These are phyloP conservation scores for Triadica sebifera DNA, from an alignment of 345 rosid species.

Conservation along the genomic window DNA sequence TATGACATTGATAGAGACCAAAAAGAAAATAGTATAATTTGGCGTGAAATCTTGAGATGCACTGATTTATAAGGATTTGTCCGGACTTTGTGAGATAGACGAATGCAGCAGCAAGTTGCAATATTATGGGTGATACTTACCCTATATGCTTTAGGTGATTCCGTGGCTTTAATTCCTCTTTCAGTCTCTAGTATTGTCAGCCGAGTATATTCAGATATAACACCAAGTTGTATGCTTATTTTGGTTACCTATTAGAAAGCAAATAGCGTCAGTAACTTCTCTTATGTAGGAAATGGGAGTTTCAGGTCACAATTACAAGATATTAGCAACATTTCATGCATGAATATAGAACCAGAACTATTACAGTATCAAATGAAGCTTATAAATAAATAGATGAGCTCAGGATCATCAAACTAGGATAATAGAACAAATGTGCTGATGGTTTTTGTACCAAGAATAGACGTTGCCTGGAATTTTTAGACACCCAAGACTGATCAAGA, in stretches of 20 bases:
- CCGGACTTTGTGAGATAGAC: neutral
- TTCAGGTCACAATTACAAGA: neutral
- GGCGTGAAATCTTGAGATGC: too few species aligned
- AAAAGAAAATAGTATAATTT: too few species aligned
- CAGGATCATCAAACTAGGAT: neutral
- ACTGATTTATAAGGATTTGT: neutral
- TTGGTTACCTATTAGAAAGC: slow-evolving; percentile 51
- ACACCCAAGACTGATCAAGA: neutral
- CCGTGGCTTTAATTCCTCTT: slow-evolving; percentile 37
- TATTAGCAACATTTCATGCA: neutral
- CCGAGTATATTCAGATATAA: slow-evolving; percentile 67
- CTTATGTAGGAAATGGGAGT: neutral
- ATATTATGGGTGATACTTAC: slow-evolving; percentile 25
- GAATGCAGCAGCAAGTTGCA: neutral
- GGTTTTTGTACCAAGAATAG: too few species aligned
- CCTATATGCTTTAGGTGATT: slow-evolving; percentile 33
- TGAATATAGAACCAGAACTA: neutral
- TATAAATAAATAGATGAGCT: neutral
- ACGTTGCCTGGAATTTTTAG: neutral
- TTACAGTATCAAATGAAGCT: neutral
- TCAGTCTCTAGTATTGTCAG: slow-evolving; percentile 56
- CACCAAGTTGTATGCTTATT: slow-evolving; percentile 56
- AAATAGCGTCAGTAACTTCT: slow-evolving; percentile 1
- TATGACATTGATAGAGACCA: too few species aligned
- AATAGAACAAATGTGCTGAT: too few species aligned